Evolutionary conservation across 2,329 filamentous ascomycete species (phyloP).

Genomic region (Raffaelea arxii): DNA sequence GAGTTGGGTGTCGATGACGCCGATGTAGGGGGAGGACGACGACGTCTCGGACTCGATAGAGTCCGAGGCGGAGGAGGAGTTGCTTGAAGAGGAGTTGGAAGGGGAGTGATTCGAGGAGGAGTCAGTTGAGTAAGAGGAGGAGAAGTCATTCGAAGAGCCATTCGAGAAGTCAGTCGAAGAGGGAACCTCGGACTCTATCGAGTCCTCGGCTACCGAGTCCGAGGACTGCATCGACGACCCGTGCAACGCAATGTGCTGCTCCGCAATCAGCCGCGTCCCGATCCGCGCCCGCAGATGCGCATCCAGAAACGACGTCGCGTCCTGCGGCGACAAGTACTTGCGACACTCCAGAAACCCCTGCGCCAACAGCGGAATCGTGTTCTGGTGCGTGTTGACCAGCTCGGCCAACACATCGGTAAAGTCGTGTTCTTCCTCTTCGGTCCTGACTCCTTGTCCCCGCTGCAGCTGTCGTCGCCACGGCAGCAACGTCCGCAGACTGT

Average conservation of each 20-base stretch:
- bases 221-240: no score
- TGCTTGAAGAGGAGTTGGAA: background rate
- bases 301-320: slow-evolving; percentile 89
- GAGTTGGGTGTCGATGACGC: slow-evolving; percentile 82
- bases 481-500: slow-evolving; percentile 81
- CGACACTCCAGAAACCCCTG: slow-evolving; percentile 88
- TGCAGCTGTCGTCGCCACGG: slow-evolving; percentile 56
- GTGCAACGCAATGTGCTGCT: slow-evolving; percentile 93
- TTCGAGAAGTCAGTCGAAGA: slow-evolving; percentile 20
- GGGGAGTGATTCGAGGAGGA: background rate
- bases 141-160: no score
- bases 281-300: slow-evolving; percentile 90
- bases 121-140: background rate
- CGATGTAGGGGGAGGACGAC: slow-evolving; percentile 59
- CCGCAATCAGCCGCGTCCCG: slow-evolving; percentile 84
- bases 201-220: no score
- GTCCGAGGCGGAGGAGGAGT: background rate
- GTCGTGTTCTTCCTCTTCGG: slow-evolving; percentile 74
- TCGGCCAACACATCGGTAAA: slow-evolving; percentile 93
- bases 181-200: slow-evolving; percentile 32
- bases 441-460: slow-evolving; percentile 42
- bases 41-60: background rate
- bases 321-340: slow-evolving; percentile 71
- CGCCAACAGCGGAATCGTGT: slow-evolving; percentile 89
- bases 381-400: slow-evolving; percentile 86